Conservation (phyloP, 306 rosid species). For the Quercus robur region DNA sequence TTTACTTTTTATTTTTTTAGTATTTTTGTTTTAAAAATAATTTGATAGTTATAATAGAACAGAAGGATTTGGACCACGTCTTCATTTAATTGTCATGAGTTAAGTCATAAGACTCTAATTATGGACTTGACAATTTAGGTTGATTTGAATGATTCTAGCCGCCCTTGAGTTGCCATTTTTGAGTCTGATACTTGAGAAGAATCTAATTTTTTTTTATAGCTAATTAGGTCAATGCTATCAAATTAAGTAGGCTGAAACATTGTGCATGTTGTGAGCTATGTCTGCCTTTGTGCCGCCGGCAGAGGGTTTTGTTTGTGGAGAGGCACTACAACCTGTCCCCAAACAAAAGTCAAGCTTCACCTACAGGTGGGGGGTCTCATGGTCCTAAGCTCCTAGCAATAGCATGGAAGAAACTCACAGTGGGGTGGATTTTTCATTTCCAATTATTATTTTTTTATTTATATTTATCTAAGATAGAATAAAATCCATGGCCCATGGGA, state of each 20-base stretch:
- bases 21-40: too few species aligned
- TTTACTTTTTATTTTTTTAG: too few species aligned
- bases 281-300: not conserved
- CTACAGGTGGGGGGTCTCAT: not conserved
- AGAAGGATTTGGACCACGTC: rapidly evolving
- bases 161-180: not conserved
- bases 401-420: too few species aligned
- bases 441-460: too few species aligned
- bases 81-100: too few species aligned
- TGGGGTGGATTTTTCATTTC: too few species aligned
- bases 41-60: too few species aligned
- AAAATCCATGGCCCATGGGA: too few species aligned
- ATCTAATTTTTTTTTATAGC: not conserved
- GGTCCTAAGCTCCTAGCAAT: too few species aligned
- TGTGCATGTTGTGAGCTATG: not conserved
- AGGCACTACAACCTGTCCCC: not conserved
- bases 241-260: not conserved
- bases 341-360: not conserved
- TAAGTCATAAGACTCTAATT: too few species aligned
- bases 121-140: not conserved
- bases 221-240: not conserved
- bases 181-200: not conserved
- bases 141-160: not conserved
- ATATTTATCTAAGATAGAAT: too few species aligned
- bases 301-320: not conserved